These are phyloP conservation scores for Apiospora aurea DNA, from an alignment of 2,329 filamentous ascomycete genomes.

Conservation along the genomic window DNA sequence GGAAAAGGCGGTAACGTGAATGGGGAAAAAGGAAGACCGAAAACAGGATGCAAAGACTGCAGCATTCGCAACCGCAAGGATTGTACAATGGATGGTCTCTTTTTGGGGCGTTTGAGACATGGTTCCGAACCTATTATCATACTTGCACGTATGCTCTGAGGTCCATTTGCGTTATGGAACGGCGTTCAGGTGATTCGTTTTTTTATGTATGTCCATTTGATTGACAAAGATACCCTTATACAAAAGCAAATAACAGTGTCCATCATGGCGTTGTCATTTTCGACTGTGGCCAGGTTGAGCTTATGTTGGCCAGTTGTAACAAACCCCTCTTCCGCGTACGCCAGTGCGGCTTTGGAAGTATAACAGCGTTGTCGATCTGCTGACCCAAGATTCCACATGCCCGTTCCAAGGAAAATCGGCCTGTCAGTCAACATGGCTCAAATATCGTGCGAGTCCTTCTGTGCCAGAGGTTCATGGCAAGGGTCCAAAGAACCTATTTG, in stretches of 20 bases:
- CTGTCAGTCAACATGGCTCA: not conserved
- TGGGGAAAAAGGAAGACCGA: not conserved
- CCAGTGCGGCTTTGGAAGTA: not conserved
- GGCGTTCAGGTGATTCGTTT: slow-evolving; percentile 11
- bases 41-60: not conserved
- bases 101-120: not conserved
- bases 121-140: slow-evolving; percentile 19
- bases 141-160: slow-evolving; percentile 16
- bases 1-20: not conserved
- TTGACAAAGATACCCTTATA: slow-evolving; percentile 18
- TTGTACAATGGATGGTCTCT: not conserved
- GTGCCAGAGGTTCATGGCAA: no score
- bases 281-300: not conserved
- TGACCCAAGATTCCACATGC: not conserved
- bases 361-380: not conserved
- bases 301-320: not conserved
- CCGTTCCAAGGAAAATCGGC: not conserved
- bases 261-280: not conserved
- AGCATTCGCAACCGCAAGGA: slow-evolving; percentile 3
- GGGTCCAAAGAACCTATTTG: no score
- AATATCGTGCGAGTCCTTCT: not conserved
- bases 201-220: slow-evolving; percentile 4
- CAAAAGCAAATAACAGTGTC: slow-evolving; percentile 12
- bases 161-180: slow-evolving; percentile 12
- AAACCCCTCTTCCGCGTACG: not conserved